These are phyloP conservation scores for Cucurbita moschata DNA, from an alignment of 306 rosid species.

Conservation along the genomic window DNA sequence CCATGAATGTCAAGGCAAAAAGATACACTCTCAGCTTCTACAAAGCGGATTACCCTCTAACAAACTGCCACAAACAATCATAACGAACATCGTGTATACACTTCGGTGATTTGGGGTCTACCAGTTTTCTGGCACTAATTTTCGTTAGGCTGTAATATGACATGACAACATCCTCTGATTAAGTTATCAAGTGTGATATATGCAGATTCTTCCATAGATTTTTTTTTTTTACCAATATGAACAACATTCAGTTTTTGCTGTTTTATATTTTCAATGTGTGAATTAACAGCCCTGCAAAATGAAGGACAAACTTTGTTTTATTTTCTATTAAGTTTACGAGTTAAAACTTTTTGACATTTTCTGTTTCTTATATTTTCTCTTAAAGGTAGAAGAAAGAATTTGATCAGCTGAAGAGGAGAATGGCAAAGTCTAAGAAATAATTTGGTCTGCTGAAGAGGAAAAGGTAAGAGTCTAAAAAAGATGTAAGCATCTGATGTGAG, in stretches of 20 bases:
- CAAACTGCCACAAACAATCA: not conserved
- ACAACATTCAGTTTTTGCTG: not conserved
- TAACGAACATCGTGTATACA: not conserved
- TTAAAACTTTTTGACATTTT: not conserved
- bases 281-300: not conserved
- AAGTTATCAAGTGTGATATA: not conserved
- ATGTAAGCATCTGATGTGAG: too few relatives aligned
- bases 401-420: constrained; percentile 13
- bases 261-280: not conserved
- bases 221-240: not conserved
- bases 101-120: not conserved
- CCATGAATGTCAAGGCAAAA: too few relatives aligned
- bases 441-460: not conserved
- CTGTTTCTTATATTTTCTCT: not conserved
- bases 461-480: not conserved
- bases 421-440: constrained; percentile 8
- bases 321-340: not conserved
- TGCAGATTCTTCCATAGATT: not conserved
- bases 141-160: not conserved
- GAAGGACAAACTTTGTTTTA: not conserved
- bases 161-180: not conserved
- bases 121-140: too few relatives aligned
- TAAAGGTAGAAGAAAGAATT: constrained; percentile 13
- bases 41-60: too few relatives aligned
- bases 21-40: too few relatives aligned